phyloP scores from a whole-genome alignment of 176 grass and related monocot species.

The Aegilops speltoides region DNA sequence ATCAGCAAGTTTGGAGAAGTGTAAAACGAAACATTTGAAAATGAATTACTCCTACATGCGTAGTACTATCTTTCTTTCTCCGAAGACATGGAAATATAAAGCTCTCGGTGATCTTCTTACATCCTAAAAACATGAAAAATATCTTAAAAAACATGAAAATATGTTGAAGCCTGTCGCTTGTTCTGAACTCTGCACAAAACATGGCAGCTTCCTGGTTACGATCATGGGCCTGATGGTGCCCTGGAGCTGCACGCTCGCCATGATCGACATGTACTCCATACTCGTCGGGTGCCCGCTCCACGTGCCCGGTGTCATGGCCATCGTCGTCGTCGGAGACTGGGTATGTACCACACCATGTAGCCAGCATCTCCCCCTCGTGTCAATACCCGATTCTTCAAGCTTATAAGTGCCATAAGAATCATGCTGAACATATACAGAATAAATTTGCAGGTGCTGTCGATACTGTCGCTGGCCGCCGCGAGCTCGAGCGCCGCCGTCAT shows the following conservation, averaged over 20 bases:
- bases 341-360: conserved; percentile 28
- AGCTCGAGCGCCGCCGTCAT: conserved; percentile 74
- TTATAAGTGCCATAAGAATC: not conserved
- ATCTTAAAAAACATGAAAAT: not conserved
- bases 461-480: conserved; percentile 71
- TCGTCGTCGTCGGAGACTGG: conserved; percentile 68
- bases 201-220: conserved; percentile 77
- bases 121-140: not conserved
- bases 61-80: too few species aligned
- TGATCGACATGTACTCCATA: conserved; percentile 80
- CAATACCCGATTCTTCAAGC: not conserved
- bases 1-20: not conserved
- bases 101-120: too few species aligned
- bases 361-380: too few species aligned
- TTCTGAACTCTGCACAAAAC: not conserved
- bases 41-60: too few species aligned
- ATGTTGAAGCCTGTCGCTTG: not conserved
- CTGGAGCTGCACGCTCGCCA: conserved; percentile 84
- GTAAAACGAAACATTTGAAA: too few species aligned
- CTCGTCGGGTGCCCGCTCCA: conserved; percentile 53
- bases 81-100: too few species aligned
- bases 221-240: conserved; percentile 89
- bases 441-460: conserved; percentile 52
- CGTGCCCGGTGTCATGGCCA: conserved; percentile 60
- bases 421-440: not conserved